phyloP scores from a whole-genome alignment of 2,329 filamentous ascomycete genomes.

The Herpotrichia juniperi region DNA sequence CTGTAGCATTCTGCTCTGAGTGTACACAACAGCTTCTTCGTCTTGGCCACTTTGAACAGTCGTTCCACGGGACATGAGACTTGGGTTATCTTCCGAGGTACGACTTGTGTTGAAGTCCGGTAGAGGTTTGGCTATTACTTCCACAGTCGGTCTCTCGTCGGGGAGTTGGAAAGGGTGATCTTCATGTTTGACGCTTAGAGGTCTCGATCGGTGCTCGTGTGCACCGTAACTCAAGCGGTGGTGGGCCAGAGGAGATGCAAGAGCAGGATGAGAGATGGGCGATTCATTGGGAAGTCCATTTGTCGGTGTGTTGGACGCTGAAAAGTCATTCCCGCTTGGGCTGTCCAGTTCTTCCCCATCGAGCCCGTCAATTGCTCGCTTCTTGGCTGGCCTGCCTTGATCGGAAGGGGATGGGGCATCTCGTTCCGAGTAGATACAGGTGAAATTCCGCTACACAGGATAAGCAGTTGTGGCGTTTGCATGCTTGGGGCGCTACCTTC shows the following conservation, averaged over 20 bases:
- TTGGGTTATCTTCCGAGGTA: slow-evolving; percentile 25
- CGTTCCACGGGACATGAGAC: slow-evolving; percentile 37
- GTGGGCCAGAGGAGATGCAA: slow-evolving; percentile 18
- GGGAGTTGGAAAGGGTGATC: slow-evolving; percentile 26
- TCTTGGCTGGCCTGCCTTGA: slow-evolving; percentile 47
- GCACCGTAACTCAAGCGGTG: slow-evolving; percentile 1
- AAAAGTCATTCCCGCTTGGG: slow-evolving; percentile 22
- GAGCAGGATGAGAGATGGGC: slow-evolving; percentile 21
- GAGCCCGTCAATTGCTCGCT: slow-evolving; percentile 24
- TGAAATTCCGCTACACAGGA: slow-evolving; percentile 46
- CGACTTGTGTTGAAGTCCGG: slow-evolving; percentile 30
- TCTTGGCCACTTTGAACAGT: slow-evolving; percentile 53
- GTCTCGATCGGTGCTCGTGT: slow-evolving; percentile 12
- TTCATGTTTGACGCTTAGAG: slow-evolving; percentile 22
- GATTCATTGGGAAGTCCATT: slow-evolving; percentile 26
- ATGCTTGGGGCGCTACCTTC: slow-evolving; percentile 50
- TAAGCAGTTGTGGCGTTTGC: slow-evolving; percentile 17
- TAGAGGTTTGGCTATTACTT: slow-evolving; percentile 27
- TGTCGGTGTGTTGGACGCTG: slow-evolving; percentile 27
- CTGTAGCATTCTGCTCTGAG: slow-evolving; percentile 64
- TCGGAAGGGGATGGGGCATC: slow-evolving; percentile 41
- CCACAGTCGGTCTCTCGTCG: slow-evolving; percentile 28
- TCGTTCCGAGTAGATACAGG: slow-evolving; percentile 46
- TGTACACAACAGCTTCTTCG: slow-evolving; percentile 63
- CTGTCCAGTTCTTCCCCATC: slow-evolving; percentile 27